These are phyloP conservation scores for Macrotyloma uniflorum DNA, from an alignment of 306 rosid species.

Conservation along the genomic window DNA sequence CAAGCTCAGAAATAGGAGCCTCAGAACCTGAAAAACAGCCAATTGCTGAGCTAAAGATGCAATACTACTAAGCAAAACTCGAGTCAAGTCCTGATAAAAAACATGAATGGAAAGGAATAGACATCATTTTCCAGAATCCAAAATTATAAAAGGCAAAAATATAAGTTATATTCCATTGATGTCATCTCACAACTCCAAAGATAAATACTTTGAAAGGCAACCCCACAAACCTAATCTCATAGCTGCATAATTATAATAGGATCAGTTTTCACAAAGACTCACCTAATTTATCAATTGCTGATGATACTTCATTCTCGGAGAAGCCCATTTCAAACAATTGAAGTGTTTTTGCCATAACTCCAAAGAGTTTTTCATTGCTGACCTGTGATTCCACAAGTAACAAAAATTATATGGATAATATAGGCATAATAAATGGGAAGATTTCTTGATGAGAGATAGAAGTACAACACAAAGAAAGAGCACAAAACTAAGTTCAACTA, in stretches of 20 bases:
- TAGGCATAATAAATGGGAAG: background rate
- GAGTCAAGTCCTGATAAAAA: conserved; percentile 9
- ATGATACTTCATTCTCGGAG: conserved; percentile 86
- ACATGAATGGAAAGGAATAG: background rate
- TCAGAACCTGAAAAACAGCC: conserved; percentile 65
- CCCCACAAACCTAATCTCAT: conserved; percentile 5
- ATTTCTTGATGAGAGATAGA: background rate
- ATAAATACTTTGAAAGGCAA: conserved; percentile 26
- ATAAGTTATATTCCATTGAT: conserved; percentile 5
- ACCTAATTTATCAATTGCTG: conserved; percentile 84
- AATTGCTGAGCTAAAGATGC: conserved; percentile 29
- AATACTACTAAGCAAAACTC: conserved; percentile 32
- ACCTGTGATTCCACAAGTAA: conserved; percentile 47
- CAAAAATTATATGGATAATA: conserved; percentile 22
- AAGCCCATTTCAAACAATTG: conserved; percentile 94
- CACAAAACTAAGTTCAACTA: background rate
- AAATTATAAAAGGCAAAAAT: conserved; percentile 21
- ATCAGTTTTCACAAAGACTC: conserved; percentile 43
- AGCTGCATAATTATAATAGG: conserved; percentile 10
- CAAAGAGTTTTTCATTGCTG: conserved; percentile 71
- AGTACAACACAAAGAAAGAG: background rate
- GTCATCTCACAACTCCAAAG: conserved; percentile 20
- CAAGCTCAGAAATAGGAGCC: conserved; percentile 69
- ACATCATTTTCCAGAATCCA: conserved; percentile 32
- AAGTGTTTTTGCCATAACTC: conserved; percentile 88